These are phyloP conservation scores for Fusarium tupiense DNA, from an alignment of 2,329 filamentous ascomycete species.

Conservation along the genomic window DNA sequence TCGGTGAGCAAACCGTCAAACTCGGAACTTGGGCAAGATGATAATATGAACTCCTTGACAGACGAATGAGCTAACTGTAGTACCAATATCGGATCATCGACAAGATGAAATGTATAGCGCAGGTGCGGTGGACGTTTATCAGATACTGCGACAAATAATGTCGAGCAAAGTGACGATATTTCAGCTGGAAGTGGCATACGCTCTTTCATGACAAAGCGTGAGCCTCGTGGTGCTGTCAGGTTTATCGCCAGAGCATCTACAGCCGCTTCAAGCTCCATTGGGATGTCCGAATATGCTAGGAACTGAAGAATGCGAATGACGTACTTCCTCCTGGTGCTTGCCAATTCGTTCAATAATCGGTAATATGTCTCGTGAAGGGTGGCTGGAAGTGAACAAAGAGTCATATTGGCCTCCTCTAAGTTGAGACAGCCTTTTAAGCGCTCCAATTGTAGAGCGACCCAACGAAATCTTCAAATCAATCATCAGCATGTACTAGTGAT, in stretches of 20 bases:
- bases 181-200: background rate
- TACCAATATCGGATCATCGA: too few relatives aligned
- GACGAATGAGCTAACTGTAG: background rate
- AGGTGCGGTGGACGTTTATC: too few relatives aligned
- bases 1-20: accelerated
- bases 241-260: accelerated
- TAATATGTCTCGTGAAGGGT: background rate
- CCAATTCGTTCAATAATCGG: accelerated
- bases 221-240: accelerated
- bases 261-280: accelerated
- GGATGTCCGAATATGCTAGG: accelerated
- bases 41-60: background rate
- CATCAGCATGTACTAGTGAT: too few relatives aligned
- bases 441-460: accelerated
- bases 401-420: accelerated
- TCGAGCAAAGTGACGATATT: accelerated
- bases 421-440: background rate
- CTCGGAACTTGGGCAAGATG: accelerated
- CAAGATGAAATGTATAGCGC: too few relatives aligned
- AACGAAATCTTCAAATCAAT: background rate
- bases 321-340: accelerated
- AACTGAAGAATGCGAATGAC: accelerated
- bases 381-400: accelerated
- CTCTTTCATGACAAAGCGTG: accelerated
- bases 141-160: background rate